Evolutionary conservation across 2,329 filamentous ascomycete species (phyloP).

Genomic region (Dactylonectria macrodidyma): DNA sequence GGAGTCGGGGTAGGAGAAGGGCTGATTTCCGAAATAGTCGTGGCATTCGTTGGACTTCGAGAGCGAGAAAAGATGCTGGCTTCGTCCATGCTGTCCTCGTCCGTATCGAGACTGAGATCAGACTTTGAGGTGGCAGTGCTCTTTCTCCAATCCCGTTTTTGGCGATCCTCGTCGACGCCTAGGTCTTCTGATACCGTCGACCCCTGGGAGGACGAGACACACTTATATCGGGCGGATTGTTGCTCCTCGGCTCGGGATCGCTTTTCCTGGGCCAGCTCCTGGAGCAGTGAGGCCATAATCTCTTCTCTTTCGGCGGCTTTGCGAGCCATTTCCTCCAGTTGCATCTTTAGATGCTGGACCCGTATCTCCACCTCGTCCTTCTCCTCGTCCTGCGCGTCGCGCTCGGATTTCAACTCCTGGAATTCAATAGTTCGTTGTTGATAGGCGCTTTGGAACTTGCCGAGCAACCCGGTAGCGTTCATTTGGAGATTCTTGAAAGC

Average conservation of each 20-base stretch:
- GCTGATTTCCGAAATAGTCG: slow-evolving; percentile 53
- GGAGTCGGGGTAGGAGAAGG: slow-evolving; percentile 36
- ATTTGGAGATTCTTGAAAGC: slow-evolving; percentile 74
- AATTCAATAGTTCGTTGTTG: slow-evolving; percentile 66
- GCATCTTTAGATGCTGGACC: slow-evolving; percentile 68
- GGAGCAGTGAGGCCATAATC: slow-evolving; percentile 64
- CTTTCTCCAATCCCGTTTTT: slow-evolving; percentile 59
- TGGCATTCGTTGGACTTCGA: slow-evolving; percentile 68
- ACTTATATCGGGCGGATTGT: slow-evolving; percentile 48
- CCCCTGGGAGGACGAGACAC: slow-evolving; percentile 52
- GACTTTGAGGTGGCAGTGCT: slow-evolving; percentile 61
- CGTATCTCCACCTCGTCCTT: slow-evolving; percentile 69
- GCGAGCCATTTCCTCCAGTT: slow-evolving; percentile 72
- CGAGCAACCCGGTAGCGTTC: slow-evolving; percentile 69
- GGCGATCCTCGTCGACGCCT: slow-evolving; percentile 66
- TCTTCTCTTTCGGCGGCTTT: slow-evolving; percentile 69
- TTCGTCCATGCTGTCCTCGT: slow-evolving; percentile 64
- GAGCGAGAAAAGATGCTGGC: slow-evolving; percentile 74
- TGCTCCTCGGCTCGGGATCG: slow-evolving; percentile 60
- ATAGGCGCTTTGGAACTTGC: slow-evolving; percentile 72
- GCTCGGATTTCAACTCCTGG: slow-evolving; percentile 67
- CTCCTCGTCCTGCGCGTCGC: slow-evolving; percentile 69
- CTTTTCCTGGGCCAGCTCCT: slow-evolving; percentile 68
- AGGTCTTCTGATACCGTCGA: slow-evolving; percentile 67
- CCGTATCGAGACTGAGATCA: slow-evolving; percentile 64